Percentiles rank a stretch among this genome's conserved stretches.
Evolutionary conservation across 2,329 filamentous ascomycete genomes (phyloP).

Genomic region (Penicillium janthinellum): DNA sequence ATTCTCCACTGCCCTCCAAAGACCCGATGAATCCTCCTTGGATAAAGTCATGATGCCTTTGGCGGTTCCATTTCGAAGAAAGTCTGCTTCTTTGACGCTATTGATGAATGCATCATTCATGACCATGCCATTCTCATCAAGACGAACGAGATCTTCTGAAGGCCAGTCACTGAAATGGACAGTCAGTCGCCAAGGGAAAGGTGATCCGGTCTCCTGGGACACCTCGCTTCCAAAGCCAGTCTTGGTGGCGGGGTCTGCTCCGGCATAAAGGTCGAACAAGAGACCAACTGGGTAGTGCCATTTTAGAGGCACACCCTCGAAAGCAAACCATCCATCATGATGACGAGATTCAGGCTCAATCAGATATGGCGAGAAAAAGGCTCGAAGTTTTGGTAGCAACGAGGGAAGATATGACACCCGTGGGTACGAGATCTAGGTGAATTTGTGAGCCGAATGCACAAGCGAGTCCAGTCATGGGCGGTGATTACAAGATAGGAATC

Average conservation of each 20-base stretch:
- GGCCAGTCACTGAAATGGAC: slow-evolving; percentile 64
- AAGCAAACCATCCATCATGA: slow-evolving; percentile 64
- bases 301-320: slow-evolving; percentile 68
- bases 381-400: slow-evolving; percentile 62
- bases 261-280: slow-evolving; percentile 69
- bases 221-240: slow-evolving; percentile 23
- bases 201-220: slow-evolving; percentile 16
- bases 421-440: slow-evolving; percentile 58
- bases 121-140: slow-evolving; percentile 57
- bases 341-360: slow-evolving; percentile 58
- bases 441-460: not conserved
- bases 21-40: slow-evolving; percentile 76
- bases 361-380: slow-evolving; percentile 61
- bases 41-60: slow-evolving; percentile 88
- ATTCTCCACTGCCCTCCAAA: slow-evolving; percentile 79
- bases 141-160: slow-evolving; percentile 58
- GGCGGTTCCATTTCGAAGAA: slow-evolving; percentile 81
- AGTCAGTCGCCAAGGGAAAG: slow-evolving; percentile 64
- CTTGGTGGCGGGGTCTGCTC: slow-evolving; percentile 50
- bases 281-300: slow-evolving; percentile 72
- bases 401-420: slow-evolving; percentile 70
- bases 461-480: not conserved
- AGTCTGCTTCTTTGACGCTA: slow-evolving; percentile 79
- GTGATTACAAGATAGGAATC: slow-evolving; percentile 61
- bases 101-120: slow-evolving; percentile 69